phyloP scores from a whole-genome alignment of 2,329 filamentous ascomycete species.

The Apiospora aurea region DNA sequence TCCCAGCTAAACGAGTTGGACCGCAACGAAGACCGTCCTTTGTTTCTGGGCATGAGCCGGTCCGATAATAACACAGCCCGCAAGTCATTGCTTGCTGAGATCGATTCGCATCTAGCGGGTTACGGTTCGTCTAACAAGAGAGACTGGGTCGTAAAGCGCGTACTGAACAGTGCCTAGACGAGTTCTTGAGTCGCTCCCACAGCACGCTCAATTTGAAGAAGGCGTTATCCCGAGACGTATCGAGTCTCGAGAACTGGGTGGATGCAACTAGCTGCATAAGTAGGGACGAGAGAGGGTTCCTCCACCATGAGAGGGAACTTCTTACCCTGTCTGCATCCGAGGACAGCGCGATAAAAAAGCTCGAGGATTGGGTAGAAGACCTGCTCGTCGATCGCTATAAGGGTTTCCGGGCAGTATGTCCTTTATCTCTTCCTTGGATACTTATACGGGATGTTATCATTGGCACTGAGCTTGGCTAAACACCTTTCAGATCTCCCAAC shows the following conservation, averaged over 20 bases:
- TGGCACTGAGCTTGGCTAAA: background rate
- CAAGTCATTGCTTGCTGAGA: background rate
- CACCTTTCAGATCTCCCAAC: no score
- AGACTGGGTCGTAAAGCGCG: background rate
- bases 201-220: background rate
- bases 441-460: background rate
- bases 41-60: background rate
- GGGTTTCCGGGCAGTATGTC: background rate
- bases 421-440: background rate
- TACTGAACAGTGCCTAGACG: background rate
- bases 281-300: background rate
- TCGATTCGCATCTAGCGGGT: background rate
- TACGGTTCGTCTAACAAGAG: background rate
- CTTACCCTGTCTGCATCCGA: background rate
- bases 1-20: background rate
- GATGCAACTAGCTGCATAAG: background rate
- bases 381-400: background rate
- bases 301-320: background rate
- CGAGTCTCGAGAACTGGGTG: constrained; percentile 4
- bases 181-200: background rate
- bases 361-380: constrained; percentile 3
- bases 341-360: background rate
- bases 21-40: background rate
- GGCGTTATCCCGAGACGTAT: background rate
- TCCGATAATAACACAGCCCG: background rate